A percentile compares a stretch with the other conserved stretches of the same genome.
Evolutionary conservation across 495 filamentous ascomycete species (phyloP).

Genomic region (Hypoxylon subgilvum): DNA sequence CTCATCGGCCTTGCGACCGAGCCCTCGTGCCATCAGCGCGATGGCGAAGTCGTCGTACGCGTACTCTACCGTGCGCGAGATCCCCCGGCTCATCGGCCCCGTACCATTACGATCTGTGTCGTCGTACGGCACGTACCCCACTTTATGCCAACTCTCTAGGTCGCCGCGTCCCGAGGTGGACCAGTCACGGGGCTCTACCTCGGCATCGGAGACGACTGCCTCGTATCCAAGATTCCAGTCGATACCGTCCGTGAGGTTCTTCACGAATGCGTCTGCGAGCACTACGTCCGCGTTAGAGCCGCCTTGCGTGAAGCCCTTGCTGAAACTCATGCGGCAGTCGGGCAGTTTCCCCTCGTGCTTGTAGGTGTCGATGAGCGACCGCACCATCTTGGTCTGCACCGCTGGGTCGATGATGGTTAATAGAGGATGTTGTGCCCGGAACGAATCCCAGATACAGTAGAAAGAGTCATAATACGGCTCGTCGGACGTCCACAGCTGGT

Average conservation of each 20-base stretch:
- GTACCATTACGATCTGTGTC: conserved; percentile 66
- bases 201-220: conserved; percentile 73
- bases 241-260: conserved; percentile 63
- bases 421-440: conserved; percentile 70
- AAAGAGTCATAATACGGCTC: conserved; percentile 80
- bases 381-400: conserved; percentile 70
- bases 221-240: conserved; percentile 73
- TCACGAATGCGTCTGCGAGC: conserved; percentile 70
- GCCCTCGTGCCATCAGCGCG: conserved; percentile 58
- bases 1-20: conserved; percentile 56
- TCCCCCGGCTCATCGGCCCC: conserved; percentile 64
- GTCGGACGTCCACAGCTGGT: conserved; percentile 69
- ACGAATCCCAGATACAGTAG: conserved; percentile 80
- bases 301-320: conserved; percentile 73
- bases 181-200: conserved; percentile 70
- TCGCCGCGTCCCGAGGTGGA: conserved; percentile 68
- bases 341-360: conserved; percentile 66
- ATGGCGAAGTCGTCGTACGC: conserved; percentile 74
- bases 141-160: conserved; percentile 63
- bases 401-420: conserved; percentile 70
- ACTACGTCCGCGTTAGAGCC: conserved; percentile 78
- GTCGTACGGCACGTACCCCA: conserved; percentile 67
- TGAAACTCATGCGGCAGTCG: conserved; percentile 65
- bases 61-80: conserved; percentile 74
- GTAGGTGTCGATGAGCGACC: conserved; percentile 73